These are phyloP conservation scores for Volvariella surrecta DNA, from an alignment of 1,284 basidiomycete species.

Conservation along the genomic window DNA sequence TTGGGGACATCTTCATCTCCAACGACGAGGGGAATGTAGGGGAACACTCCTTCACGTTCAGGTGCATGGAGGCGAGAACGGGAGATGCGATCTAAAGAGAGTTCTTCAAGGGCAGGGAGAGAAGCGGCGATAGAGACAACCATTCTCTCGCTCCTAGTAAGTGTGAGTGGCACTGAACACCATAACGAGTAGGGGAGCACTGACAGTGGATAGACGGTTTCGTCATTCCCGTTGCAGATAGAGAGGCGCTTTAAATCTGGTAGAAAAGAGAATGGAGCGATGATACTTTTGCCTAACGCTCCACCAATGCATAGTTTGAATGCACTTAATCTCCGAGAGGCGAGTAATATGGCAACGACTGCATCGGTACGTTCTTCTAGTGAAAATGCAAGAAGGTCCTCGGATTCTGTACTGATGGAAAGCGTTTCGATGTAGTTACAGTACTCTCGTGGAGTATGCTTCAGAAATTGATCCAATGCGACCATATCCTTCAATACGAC, in stretches of 20 bases:
- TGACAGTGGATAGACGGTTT: constrained; percentile 48
- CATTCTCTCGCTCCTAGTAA: constrained; percentile 56
- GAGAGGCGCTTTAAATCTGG: constrained; percentile 35
- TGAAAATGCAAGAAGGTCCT: neutral
- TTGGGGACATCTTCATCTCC: constrained; percentile 52
- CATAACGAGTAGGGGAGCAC: too few relatives aligned
- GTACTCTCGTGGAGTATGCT: constrained; percentile 48
- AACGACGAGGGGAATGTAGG: constrained; percentile 47
- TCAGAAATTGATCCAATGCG: constrained; percentile 41
- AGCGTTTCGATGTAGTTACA: constrained; percentile 46
- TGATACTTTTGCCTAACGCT: constrained; percentile 39
- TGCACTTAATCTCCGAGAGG: constrained; percentile 37
- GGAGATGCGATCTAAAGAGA: constrained; percentile 54
- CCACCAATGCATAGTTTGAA: constrained; percentile 46
- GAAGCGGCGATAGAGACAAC: constrained; percentile 62
- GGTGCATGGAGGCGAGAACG: constrained; percentile 55
- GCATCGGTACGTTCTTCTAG: constrained; percentile 30
- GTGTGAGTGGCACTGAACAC: constrained; percentile 15
- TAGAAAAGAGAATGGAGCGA: constrained; percentile 46
- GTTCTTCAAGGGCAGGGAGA: constrained; percentile 42
- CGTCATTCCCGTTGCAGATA: constrained; percentile 47
- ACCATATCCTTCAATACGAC: constrained; percentile 39
- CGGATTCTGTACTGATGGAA: constrained; percentile 33
- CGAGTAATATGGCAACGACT: constrained; percentile 39
- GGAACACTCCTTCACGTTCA: constrained; percentile 42